phyloP scores from a whole-genome alignment of 306 rosid species.

The Ammopiptanthus mongolicus region DNA sequence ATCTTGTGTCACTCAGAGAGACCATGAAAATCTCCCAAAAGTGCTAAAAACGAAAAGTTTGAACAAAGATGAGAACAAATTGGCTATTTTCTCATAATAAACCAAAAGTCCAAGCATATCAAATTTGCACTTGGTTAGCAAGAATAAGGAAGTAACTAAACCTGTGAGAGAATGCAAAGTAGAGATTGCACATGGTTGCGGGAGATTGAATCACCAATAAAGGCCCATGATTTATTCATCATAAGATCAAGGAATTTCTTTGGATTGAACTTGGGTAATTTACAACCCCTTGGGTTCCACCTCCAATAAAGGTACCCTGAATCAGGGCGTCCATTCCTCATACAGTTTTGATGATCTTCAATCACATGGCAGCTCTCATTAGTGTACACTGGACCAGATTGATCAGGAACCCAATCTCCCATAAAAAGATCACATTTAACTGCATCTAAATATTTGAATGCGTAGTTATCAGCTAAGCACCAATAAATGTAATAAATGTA shows the following conservation, averaged over 20 bases:
- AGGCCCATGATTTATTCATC: conserved; percentile 66
- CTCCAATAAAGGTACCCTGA: conserved; percentile 66
- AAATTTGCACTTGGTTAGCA: background rate
- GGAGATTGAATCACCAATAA: conserved; percentile 81
- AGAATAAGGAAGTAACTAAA: background rate
- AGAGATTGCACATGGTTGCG: conserved; percentile 80
- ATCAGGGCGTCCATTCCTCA: conserved; percentile 80
- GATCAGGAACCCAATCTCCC: conserved; percentile 76
- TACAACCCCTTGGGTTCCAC: conserved; percentile 69
- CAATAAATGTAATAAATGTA: background rate
- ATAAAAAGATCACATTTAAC: conserved; percentile 60
- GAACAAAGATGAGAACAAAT: background rate
- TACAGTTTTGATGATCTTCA: conserved; percentile 75
- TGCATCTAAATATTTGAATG: conserved; percentile 13
- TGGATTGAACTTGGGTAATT: conserved; percentile 55
- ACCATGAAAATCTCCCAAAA: background rate
- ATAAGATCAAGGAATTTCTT: conserved; percentile 52
- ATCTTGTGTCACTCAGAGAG: background rate
- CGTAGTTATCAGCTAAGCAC: background rate
- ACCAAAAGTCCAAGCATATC: background rate
- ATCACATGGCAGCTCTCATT: conserved; percentile 65
- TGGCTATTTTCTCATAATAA: background rate
- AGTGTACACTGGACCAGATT: conserved; percentile 56
- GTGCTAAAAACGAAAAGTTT: background rate
- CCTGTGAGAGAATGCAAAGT: conserved; percentile 80